phyloP scores from a whole-genome alignment of 2,329 filamentous ascomycete genomes.

The Ceratocystis ficicola region DNA sequence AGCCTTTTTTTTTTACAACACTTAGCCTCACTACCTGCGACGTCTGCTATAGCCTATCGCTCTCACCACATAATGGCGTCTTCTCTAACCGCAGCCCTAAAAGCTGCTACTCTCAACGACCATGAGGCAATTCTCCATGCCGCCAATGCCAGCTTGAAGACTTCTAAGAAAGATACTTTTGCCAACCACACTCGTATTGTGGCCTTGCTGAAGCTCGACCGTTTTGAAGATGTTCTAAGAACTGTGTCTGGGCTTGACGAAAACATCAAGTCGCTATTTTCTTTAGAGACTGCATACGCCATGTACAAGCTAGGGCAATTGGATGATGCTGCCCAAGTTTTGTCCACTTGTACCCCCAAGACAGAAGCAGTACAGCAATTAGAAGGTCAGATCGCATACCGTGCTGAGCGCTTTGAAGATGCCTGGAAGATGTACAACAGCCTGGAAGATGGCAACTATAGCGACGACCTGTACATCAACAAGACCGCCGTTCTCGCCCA shows the following conservation, averaged over 20 bases:
- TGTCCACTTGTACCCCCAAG: neutral
- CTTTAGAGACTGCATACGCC: constrained; percentile 66
- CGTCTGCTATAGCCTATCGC: neutral
- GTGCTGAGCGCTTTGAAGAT: constrained; percentile 58
- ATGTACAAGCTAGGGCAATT: constrained; percentile 67
- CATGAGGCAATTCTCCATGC: constrained; percentile 60
- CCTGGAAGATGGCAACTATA: constrained; percentile 43
- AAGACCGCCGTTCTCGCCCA: constrained; percentile 60
- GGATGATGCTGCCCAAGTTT: constrained; percentile 40
- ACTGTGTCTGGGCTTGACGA: constrained; percentile 53
- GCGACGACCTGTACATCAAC: constrained; percentile 67
- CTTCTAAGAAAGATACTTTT: constrained; percentile 45
- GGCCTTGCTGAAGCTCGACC: constrained; percentile 69
- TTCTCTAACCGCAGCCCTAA: constrained; percentile 40
- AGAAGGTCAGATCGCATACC: constrained; percentile 58
- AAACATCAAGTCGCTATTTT: constrained; percentile 47
- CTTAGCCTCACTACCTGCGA: neutral
- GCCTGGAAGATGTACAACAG: constrained; percentile 52
- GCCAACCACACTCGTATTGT: constrained; percentile 60
- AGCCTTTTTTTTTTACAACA: neutral
- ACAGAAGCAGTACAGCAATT: constrained; percentile 40
- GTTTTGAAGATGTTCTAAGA: constrained; percentile 64
- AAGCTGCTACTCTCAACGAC: constrained; percentile 48
- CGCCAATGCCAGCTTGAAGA: constrained; percentile 49
- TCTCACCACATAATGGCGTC: constrained; percentile 12